Evolutionary conservation across 1,284 basidiomycete species (phyloP).

Genomic region (Wallemia hederae): DNA sequence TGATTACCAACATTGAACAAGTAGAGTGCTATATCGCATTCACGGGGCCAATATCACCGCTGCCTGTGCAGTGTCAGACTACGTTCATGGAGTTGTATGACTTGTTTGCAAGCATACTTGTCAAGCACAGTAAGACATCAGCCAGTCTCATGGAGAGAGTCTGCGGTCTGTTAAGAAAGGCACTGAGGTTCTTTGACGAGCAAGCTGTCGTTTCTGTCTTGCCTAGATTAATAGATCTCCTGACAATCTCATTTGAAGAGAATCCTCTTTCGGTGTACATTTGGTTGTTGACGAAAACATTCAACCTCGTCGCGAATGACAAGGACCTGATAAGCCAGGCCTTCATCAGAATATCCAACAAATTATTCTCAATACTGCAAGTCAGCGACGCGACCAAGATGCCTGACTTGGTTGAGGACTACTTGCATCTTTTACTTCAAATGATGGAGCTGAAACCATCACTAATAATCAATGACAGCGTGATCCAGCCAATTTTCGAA

Average conservation of each 20-base stretch:
- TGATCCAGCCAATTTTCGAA: constrained; percentile 44
- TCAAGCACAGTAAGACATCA: background rate
- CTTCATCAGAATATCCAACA: background rate
- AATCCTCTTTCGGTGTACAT: background rate
- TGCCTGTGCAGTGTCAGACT: background rate
- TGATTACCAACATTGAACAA: background rate
- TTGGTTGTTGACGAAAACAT: background rate
- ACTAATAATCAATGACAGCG: constrained; percentile 41
- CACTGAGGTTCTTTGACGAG: background rate
- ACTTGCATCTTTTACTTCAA: constrained; percentile 48
- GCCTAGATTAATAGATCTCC: background rate
- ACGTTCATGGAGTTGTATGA: background rate
- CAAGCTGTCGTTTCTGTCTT: background rate
- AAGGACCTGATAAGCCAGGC: background rate
- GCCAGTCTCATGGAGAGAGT: background rate
- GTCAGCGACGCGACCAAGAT: background rate
- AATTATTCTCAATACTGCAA: background rate
- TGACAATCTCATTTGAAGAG: background rate
- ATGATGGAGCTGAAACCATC: constrained; percentile 39
- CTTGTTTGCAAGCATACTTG: background rate
- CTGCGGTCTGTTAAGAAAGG: background rate
- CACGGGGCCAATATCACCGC: background rate
- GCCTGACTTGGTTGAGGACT: constrained; percentile 49
- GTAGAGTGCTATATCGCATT: background rate
- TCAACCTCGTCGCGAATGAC: background rate